A percentile compares a stretch with the other conserved stretches of the same genome.
phyloP scores from a whole-genome alignment of 2,329 filamentous ascomycete species.

The Elsinoe batatas region DNA sequence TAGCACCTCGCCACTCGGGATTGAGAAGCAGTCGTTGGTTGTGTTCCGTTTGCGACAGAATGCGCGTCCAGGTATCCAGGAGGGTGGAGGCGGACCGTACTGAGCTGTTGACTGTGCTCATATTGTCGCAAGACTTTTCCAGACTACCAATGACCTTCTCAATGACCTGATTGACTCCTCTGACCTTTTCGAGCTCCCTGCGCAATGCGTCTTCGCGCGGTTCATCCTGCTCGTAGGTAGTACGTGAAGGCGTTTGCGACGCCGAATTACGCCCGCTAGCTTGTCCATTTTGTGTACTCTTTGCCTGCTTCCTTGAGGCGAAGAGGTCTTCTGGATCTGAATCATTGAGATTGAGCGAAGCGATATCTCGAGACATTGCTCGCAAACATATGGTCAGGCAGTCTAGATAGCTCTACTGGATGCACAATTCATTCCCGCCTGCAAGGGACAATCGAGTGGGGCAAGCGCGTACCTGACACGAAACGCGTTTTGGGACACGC shows the following conservation, averaged over 20 bases:
- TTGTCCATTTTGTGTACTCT: slow-evolving; percentile 28
- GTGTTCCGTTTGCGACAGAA: slow-evolving; percentile 93
- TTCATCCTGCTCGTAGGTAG: slow-evolving; percentile 4
- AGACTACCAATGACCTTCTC: slow-evolving; percentile 66
- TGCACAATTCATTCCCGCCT: neutral
- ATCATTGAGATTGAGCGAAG: slow-evolving; percentile 40
- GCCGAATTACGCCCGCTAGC: slow-evolving; percentile 22
- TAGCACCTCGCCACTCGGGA: slow-evolving; percentile 80
- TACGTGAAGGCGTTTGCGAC: slow-evolving; percentile 13
- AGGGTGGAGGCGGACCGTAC: slow-evolving; percentile 80
- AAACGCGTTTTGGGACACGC: neutral
- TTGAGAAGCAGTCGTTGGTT: slow-evolving; percentile 88
- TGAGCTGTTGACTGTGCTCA: slow-evolving; percentile 75
- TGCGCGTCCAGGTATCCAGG: slow-evolving; percentile 90
- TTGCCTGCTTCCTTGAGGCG: slow-evolving; percentile 37
- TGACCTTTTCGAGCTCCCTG: slow-evolving; percentile 71
- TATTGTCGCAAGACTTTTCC: slow-evolving; percentile 63
- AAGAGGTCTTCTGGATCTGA: slow-evolving; percentile 49
- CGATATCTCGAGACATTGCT: slow-evolving; percentile 20
- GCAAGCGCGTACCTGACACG: neutral
- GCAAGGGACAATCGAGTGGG: slow-evolving; percentile 1
- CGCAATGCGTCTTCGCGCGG: slow-evolving; percentile 62
- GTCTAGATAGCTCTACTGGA: neutral
- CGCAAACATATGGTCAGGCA: neutral
- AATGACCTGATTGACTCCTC: slow-evolving; percentile 78